Evolutionary conservation across 805 yeast species (phyloP).

Genomic region (Saturnispora zaruensis): DNA sequence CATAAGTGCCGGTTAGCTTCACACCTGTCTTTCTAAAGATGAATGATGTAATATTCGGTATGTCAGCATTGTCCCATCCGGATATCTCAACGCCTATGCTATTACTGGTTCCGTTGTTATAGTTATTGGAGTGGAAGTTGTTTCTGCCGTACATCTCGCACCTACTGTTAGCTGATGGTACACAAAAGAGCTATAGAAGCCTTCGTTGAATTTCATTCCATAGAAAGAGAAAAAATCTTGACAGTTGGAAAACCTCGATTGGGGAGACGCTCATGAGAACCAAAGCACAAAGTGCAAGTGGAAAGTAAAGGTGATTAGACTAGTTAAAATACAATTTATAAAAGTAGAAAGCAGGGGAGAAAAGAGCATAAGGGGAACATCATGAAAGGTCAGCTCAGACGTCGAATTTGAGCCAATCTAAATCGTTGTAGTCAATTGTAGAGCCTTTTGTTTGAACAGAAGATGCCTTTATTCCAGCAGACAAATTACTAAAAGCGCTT

Average conservation of each 20-base stretch:
- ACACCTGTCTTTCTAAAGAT: constrained; percentile 59
- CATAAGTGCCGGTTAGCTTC: constrained; percentile 46
- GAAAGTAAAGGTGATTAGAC: background rate
- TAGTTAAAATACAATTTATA: background rate
- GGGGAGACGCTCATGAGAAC: background rate
- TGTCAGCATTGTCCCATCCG: constrained; percentile 78
- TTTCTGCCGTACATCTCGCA: constrained; percentile 7
- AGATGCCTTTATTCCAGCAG: constrained; percentile 16
- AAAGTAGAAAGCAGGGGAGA: background rate
- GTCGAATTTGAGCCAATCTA: constrained; percentile 31
- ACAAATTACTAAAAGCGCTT: constrained; percentile 14
- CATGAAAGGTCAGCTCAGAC: constrained; percentile 13
- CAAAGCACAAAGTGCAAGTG: background rate
- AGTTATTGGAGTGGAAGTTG: constrained; percentile 4
- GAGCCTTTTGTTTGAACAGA: background rate
- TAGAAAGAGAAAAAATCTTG: background rate
- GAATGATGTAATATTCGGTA: constrained; percentile 60
- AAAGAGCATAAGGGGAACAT: background rate
- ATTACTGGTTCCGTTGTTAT: background rate
- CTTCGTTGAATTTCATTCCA: background rate
- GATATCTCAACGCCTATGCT: constrained; percentile 48
- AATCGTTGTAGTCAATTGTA: constrained; percentile 19
- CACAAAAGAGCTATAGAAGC: background rate
- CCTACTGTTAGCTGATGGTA: background rate
- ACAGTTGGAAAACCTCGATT: background rate